Percentiles rank a stretch among this genome's conserved stretches.
Conservation (phyloP, 1,284 basidiomycete genomes). For the Trametes versicolor region DNA sequence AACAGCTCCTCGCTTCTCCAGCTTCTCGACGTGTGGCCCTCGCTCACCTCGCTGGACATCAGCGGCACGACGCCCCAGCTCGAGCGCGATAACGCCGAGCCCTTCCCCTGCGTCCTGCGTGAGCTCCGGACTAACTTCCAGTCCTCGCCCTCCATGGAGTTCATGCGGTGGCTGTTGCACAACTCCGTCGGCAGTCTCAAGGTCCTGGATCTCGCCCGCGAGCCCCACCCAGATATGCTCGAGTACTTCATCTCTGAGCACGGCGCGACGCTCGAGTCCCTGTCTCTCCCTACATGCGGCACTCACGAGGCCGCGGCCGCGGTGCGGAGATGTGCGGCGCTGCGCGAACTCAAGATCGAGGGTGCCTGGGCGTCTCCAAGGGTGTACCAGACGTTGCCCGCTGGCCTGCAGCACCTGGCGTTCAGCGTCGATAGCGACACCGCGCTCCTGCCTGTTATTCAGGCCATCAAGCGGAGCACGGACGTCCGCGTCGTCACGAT, state of each 20-base stretch:
- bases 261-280: slow-evolving; percentile 56
- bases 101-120: slow-evolving; percentile 56
- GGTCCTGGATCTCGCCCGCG: slow-evolving; percentile 64
- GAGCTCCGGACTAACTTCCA: slow-evolving; percentile 71
- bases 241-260: slow-evolving; percentile 61
- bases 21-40: slow-evolving; percentile 69
- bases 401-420: slow-evolving; percentile 60
- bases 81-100: slow-evolving; percentile 52
- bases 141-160: slow-evolving; percentile 62
- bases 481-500: slow-evolving; percentile 39
- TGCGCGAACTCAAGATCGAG: slow-evolving; percentile 64
- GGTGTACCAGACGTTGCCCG: slow-evolving; percentile 60
- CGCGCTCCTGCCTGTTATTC: slow-evolving; percentile 57
- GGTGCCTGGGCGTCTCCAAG: slow-evolving; percentile 54
- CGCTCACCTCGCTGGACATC: slow-evolving; percentile 62
- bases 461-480: slow-evolving; percentile 38
- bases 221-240: slow-evolving; percentile 61
- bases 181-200: slow-evolving; percentile 59
- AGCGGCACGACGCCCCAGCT: slow-evolving; percentile 66
- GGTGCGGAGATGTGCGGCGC: slow-evolving; percentile 56
- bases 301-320: slow-evolving; percentile 57
- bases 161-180: slow-evolving; percentile 74
- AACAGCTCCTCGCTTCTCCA: slow-evolving; percentile 65
- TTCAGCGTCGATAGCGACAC: slow-evolving; percentile 67
- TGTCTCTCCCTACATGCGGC: slow-evolving; percentile 64